Evolutionary conservation across 495 filamentous ascomycete species (phyloP), one percentile per base, ranked within the genome.

Genomic region (Neurospora pannonica): DNA sequence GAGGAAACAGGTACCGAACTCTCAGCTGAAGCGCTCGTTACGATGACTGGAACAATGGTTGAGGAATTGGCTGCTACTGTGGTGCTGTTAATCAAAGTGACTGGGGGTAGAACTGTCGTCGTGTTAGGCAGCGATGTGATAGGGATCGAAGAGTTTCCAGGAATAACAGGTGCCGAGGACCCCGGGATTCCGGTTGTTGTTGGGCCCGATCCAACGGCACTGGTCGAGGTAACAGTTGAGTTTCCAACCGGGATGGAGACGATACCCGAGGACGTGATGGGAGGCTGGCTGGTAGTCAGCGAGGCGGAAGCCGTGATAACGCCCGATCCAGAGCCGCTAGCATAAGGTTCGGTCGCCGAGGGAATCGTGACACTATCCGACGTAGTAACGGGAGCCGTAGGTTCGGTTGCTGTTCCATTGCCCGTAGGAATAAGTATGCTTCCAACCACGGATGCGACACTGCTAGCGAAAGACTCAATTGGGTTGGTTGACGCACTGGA

Each of bases 391-490:
- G 54, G 54, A 17, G 54, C 54, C 13, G 54, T 67, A 7, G 54
- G 15, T 67, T 67, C 28, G 54, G 28, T 67, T 67, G 54, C 54
- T 67, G 54, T 67, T 67, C 54, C 54, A 34, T 67, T 67, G 28
- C 28, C 54, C 24, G 28, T 67, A 67, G 54, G 54, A 34, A 67
- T 67, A 67, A 67, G 54, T 67, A 74, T 36, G 70, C 70, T 74
- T 10, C 15, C 71, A 7, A 74, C 43, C 5, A 71, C n/a, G n/a
- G 73, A 74, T 34, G 36, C 73, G 19, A 67, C 38, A 34, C 60
- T 38, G 73, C 73, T 74, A 37, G 46, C 31, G 19, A 71, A 37
- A 37, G 73, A 74, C 28, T 43, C 39, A 48, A 71, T 71, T 11
- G 70, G 73, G 38, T 71, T 70, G 39, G 31, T 54, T 37, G 31